Percentiles rank a stretch among this genome's conserved stretches.
Evolutionary conservation across 176 grass and related monocot genomes (phyloP).

Genomic region (Pontederia paniculata): DNA sequence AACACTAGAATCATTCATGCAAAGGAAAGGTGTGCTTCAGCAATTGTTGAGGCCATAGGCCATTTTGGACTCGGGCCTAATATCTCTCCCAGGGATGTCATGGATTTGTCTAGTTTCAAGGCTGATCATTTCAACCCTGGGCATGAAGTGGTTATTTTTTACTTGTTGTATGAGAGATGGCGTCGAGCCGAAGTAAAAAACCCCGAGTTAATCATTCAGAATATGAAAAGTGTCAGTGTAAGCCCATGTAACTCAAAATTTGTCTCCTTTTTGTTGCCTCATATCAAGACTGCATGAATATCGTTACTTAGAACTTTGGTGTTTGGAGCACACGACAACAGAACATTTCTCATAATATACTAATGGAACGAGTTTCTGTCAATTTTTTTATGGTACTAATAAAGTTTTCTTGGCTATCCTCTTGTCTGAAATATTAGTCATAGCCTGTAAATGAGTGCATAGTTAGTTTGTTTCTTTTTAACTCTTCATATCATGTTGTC

Average conservation of each 20-base stretch:
- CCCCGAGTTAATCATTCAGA: slow-evolving; percentile 35
- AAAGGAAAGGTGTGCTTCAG: slow-evolving; percentile 62
- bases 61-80: slow-evolving; percentile 61
- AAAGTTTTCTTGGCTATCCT: too few species aligned
- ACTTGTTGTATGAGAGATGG: slow-evolving; percentile 83
- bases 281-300: background rate
- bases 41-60: slow-evolving; percentile 69
- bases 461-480: too few species aligned
- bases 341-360: too few species aligned
- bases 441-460: too few species aligned
- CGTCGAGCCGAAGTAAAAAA: slow-evolving; percentile 47
- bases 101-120: slow-evolving; percentile 37
- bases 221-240: slow-evolving; percentile 64
- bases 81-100: slow-evolving; percentile 53
- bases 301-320: too few species aligned
- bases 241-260: slow-evolving; percentile 16
- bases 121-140: slow-evolving; percentile 35
- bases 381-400: too few species aligned
- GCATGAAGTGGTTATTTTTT: slow-evolving; percentile 54
- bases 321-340: too few species aligned
- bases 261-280: slow-evolving; percentile 1
- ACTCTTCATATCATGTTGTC: too few species aligned
- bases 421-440: too few species aligned
- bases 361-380: too few species aligned
- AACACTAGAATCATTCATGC: slow-evolving; percentile 55